These are phyloP conservation scores for Hyphopichia pseudoburtonii DNA, from an alignment of 1,139 yeast species.

Conservation along the genomic window DNA sequence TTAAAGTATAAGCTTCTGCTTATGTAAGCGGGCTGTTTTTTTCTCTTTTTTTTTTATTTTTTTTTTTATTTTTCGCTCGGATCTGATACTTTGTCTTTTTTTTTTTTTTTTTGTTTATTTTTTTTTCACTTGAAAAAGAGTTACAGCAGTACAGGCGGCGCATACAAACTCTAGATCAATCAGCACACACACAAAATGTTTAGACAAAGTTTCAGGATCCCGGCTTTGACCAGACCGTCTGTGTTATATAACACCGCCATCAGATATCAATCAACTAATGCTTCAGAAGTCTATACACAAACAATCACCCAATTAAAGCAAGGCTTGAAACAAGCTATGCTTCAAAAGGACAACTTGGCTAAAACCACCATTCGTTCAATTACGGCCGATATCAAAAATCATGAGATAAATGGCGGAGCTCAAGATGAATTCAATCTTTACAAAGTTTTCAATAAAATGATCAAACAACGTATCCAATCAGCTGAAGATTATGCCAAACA, in stretches of 20 bases:
- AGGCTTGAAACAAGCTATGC: constrained; percentile 50
- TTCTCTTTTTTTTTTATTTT: too few relatives aligned
- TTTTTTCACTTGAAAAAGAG: too few relatives aligned
- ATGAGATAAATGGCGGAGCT: constrained; percentile 30
- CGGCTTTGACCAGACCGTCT: background rate
- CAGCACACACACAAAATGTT: too few relatives aligned
- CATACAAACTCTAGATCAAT: too few relatives aligned
- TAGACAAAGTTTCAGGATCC: background rate
- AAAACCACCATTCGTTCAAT: constrained; percentile 59
- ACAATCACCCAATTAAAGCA: constrained; percentile 36
- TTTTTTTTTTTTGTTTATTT: too few relatives aligned
- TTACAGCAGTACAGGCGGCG: too few relatives aligned
- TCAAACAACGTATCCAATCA: constrained; percentile 18
- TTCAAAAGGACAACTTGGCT: constrained; percentile 40
- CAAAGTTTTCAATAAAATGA: constrained; percentile 15
- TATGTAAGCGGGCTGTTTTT: too few relatives aligned
- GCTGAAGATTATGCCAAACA: constrained; percentile 14
- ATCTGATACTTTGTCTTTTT: too few relatives aligned
- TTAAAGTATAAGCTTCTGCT: too few relatives aligned
- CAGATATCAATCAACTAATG: constrained; percentile 25
- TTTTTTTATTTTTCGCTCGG: too few relatives aligned
- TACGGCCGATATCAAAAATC: constrained; percentile 58
- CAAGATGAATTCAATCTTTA: constrained; percentile 17
- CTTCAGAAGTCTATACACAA: constrained; percentile 22
- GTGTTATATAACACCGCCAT: background rate